These are phyloP conservation scores for Mariannaea elegans DNA, from an alignment of 2,329 filamentous ascomycete genomes.

Conservation along the genomic window DNA sequence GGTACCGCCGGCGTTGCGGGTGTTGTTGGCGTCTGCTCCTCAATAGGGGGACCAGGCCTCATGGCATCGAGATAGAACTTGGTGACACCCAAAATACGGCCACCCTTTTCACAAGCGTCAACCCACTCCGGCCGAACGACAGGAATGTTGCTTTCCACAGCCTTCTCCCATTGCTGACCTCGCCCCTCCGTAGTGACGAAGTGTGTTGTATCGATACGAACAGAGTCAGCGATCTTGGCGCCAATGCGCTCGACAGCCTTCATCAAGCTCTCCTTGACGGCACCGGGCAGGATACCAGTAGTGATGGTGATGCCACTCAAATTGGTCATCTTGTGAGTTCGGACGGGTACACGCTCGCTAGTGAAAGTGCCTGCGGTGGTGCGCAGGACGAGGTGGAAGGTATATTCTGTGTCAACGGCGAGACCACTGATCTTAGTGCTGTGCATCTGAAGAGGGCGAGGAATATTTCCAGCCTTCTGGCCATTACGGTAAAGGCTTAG, in stretches of 20 bases:
- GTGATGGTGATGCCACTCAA: slow-evolving; percentile 95
- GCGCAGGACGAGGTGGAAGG: slow-evolving; percentile 89
- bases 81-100: slow-evolving; percentile 90
- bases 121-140: slow-evolving; percentile 98
- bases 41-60: slow-evolving; percentile 54
- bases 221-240: slow-evolving; percentile 87
- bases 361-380: slow-evolving; percentile 89
- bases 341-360: slow-evolving; percentile 84
- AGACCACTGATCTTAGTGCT: slow-evolving; percentile 97
- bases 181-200: slow-evolving; percentile 96
- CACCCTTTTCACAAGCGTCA: slow-evolving; percentile 92
- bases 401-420: slow-evolving; percentile 96
- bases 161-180: slow-evolving; percentile 93
- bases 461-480: slow-evolving; percentile 95
- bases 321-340: slow-evolving; percentile 99
- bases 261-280: slow-evolving; percentile 76
- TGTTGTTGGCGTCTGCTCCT: slow-evolving; percentile 44
- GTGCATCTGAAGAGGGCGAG: slow-evolving; percentile 83
- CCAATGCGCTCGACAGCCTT: slow-evolving; percentile 87
- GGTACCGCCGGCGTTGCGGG: slow-evolving; percentile 42
- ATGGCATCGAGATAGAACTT: slow-evolving; percentile 94
- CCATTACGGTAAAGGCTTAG: slow-evolving; percentile 94
- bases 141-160: slow-evolving; percentile 96
- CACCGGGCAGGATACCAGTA: slow-evolving; percentile 81
- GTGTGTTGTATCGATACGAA: slow-evolving; percentile 97